These are phyloP conservation scores for Coleophoma cylindrospora DNA, from an alignment of 2,329 filamentous ascomycete species.

Conservation along the genomic window DNA sequence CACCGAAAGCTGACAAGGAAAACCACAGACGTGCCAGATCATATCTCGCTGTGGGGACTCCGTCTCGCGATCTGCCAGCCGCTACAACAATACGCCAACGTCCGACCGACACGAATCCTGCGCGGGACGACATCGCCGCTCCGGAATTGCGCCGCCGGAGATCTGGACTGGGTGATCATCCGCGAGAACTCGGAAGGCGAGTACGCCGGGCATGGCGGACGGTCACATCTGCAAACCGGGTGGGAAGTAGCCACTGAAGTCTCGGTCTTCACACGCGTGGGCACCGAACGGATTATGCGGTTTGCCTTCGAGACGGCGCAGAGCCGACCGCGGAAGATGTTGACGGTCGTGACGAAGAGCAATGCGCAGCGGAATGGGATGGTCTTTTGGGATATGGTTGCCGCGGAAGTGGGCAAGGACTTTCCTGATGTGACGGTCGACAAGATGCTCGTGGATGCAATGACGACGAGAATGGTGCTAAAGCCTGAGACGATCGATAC, in stretches of 20 bases:
- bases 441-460: conserved; percentile 56
- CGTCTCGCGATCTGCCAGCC: conserved; percentile 56
- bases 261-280: conserved; percentile 53
- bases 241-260: conserved; percentile 57
- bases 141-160: conserved; percentile 30
- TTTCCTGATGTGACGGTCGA: conserved; percentile 53
- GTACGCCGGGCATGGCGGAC: conserved; percentile 47
- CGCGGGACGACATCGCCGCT: conserved; percentile 52
- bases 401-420: conserved; percentile 43
- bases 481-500: conserved; percentile 52
- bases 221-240: conserved; percentile 46
- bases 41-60: conserved; percentile 58
- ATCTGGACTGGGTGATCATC: conserved; percentile 59
- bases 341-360: conserved; percentile 58
- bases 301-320: conserved; percentile 54
- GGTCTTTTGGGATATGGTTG: conserved; percentile 61
- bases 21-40: conserved; percentile 48
- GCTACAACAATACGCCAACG: conserved; percentile 59
- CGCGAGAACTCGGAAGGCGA: conserved; percentile 61
- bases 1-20: no score
- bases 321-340: conserved; percentile 42
- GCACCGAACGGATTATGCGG: conserved; percentile 51
- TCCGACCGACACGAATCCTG: conserved; percentile 53
- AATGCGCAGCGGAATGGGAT: conserved; percentile 60
- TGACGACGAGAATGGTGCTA: conserved; percentile 44